Conservation (phyloP, 225 moss, liverwort and hornwort genomes). For the Sphagnum tenellum region DNA sequence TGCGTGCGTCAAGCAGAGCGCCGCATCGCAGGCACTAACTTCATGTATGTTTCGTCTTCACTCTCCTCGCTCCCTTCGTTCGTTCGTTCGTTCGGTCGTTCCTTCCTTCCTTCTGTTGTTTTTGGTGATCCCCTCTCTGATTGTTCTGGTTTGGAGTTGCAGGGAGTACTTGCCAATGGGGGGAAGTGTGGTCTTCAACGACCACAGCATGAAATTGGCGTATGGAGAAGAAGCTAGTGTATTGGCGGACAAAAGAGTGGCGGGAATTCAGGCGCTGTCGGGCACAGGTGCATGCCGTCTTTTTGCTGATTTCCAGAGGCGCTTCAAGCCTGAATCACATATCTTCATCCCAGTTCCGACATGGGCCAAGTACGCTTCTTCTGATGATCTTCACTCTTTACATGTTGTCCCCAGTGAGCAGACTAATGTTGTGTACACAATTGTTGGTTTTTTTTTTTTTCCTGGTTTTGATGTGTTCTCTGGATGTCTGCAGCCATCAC, state of each 20-base stretch:
- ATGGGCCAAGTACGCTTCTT: slow-evolving; percentile 37
- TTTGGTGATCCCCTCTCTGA: neutral
- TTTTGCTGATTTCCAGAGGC: slow-evolving; percentile 55
- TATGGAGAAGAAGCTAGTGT: slow-evolving; percentile 42
- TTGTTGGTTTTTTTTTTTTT: too few species aligned
- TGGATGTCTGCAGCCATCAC: slow-evolving; percentile 36
- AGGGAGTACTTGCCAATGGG: slow-evolving; percentile 67
- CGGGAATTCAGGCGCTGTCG: slow-evolving; percentile 51
- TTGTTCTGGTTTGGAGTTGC: neutral
- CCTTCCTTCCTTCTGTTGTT: too few species aligned
- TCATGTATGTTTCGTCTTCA: slow-evolving; percentile 23
- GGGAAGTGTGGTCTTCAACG: slow-evolving; percentile 41
- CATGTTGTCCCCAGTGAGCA: too few species aligned
- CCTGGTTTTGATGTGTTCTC: neutral
- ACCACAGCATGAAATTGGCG: slow-evolving; percentile 46
- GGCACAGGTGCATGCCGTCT: slow-evolving; percentile 60
- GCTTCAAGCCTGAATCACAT: slow-evolving; percentile 36
- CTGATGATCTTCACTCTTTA: neutral
- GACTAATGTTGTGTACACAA: too few species aligned
- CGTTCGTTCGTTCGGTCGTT: too few species aligned
- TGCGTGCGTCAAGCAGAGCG: slow-evolving; percentile 48
- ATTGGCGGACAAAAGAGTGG: slow-evolving; percentile 41
- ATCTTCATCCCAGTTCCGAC: slow-evolving; percentile 57
- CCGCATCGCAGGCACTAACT: slow-evolving; percentile 22
- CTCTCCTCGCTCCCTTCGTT: too few species aligned